Conservation (phyloP, 208 protist species). For the Crithidia brevicula region DNA sequence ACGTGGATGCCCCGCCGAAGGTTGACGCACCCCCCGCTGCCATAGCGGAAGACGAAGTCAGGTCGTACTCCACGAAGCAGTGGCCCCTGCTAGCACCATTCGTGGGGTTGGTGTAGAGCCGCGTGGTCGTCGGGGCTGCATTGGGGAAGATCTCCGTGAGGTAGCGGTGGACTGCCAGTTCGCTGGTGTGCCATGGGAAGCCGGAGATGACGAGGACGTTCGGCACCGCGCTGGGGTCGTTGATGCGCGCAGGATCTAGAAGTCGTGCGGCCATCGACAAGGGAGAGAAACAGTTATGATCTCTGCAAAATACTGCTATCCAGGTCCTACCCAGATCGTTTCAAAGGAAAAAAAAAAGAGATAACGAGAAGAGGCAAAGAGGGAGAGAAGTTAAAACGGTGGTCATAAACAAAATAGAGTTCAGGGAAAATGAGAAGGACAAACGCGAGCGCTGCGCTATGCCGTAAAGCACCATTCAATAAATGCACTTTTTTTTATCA, state of each 20-base stretch:
- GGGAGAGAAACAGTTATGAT: too few species aligned
- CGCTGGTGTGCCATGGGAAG: conserved; percentile 80
- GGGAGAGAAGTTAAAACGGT: background rate
- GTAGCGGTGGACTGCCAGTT: conserved; percentile 55
- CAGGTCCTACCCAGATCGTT: background rate
- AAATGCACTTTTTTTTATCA: too few species aligned
- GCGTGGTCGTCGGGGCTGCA: conserved; percentile 50
- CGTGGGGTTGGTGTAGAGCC: conserved; percentile 76
- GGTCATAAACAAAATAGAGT: too few species aligned
- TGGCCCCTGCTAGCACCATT: conserved; percentile 81
- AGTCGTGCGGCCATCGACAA: conserved; percentile 28
- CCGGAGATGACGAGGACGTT: conserved; percentile 77
- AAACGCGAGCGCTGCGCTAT: too few species aligned
- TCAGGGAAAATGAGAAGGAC: too few species aligned
- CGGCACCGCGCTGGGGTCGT: conserved; percentile 10
- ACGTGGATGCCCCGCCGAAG: too few species aligned
- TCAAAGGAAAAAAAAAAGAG: background rate
- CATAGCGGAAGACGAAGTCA: background rate
- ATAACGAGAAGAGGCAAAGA: conserved; percentile 4
- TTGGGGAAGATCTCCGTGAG: conserved; percentile 49
- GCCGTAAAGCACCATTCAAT: too few species aligned
- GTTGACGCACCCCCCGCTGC: background rate
- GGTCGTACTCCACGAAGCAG: conserved; percentile 83
- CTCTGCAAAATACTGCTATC: too few species aligned
- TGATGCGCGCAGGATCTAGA: conserved; percentile 25